A percentile compares a stretch with the other conserved stretches of the same genome.
These are phyloP conservation scores for Plasmodium inui DNA, from an alignment of 169 alveolate genomes.

Conservation along the genomic window DNA sequence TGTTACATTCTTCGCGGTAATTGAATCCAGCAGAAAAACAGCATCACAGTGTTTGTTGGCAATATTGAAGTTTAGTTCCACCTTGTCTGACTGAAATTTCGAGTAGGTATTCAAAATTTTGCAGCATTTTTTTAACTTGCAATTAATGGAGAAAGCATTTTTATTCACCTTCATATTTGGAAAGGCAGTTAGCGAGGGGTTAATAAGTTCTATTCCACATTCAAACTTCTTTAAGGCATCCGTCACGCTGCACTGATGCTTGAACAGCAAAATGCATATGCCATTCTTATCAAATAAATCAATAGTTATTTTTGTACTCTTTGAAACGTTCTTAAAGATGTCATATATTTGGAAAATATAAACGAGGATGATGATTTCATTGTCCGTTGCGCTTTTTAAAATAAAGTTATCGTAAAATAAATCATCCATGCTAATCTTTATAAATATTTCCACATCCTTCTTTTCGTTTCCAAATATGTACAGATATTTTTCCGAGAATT, in stretches of 20 bases:
- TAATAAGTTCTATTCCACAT: constrained; percentile 63
- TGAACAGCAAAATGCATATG: constrained; percentile 52
- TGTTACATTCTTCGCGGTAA: constrained; percentile 49
- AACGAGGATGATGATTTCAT: constrained; percentile 62
- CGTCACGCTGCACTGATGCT: constrained; percentile 68
- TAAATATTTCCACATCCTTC: constrained; percentile 71
- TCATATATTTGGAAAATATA: constrained; percentile 72
- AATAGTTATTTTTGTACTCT: constrained; percentile 68
- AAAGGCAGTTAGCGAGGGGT: constrained; percentile 50
- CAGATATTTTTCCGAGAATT: constrained; percentile 67
- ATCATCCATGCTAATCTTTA: constrained; percentile 70
- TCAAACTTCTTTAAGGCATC: constrained; percentile 71
- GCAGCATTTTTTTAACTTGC: constrained; percentile 70
- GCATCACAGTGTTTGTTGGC: constrained; percentile 49
- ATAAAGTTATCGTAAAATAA: constrained; percentile 71
- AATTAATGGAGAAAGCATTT: constrained; percentile 47
- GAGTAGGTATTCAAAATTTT: constrained; percentile 70
- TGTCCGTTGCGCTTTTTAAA: constrained; percentile 59
- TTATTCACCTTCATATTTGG: constrained; percentile 62
- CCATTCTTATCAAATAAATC: constrained; percentile 75
- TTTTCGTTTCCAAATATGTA: constrained; percentile 69
- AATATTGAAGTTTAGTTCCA: constrained; percentile 37
- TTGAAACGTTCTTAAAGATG: constrained; percentile 65
- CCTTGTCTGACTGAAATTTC: constrained; percentile 44
- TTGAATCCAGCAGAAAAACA: constrained; percentile 47